Evolutionary conservation across 768 basidiomycete species (phyloP).

Genomic region (Lactarius hatsudake): DNA sequence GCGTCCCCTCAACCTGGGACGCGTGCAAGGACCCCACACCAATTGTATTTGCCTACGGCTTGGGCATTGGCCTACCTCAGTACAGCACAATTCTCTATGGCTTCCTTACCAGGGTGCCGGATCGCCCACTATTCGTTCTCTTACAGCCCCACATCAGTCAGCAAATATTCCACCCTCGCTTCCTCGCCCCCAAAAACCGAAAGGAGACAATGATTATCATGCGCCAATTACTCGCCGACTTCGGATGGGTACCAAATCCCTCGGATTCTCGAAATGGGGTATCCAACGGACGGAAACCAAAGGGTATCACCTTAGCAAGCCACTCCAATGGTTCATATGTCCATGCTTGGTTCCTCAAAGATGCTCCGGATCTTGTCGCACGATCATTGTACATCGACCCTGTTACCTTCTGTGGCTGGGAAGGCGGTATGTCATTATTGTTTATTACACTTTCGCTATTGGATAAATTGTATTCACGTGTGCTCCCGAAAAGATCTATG

Average conservation of each 20-base stretch:
- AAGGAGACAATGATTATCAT: conserved; percentile 56
- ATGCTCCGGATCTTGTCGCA: conserved; percentile 59
- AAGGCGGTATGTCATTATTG: conserved; percentile 63
- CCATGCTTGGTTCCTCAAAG: conserved; percentile 90
- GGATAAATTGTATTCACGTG: neutral
- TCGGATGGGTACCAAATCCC: conserved; percentile 58
- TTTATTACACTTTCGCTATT: neutral
- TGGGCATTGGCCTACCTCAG: conserved; percentile 79
- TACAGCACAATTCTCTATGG: conserved; percentile 61
- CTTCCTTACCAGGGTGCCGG: conserved; percentile 52
- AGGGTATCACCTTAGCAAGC: conserved; percentile 74
- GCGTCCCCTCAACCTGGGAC: conserved; percentile 67
- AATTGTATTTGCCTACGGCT: conserved; percentile 82
- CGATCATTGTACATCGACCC: conserved; percentile 92
- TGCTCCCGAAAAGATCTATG: conserved; percentile 63
- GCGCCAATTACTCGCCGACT: conserved; percentile 51
- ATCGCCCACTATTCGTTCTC: conserved; percentile 73
- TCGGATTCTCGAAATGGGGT: conserved; percentile 29
- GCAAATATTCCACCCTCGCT: conserved; percentile 72
- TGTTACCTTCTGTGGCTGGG: conserved; percentile 89
- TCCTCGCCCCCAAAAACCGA: conserved; percentile 67
- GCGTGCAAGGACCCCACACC: conserved; percentile 57
- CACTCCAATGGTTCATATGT: conserved; percentile 88
- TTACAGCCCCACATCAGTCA: conserved; percentile 88
- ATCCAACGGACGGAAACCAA: conserved; percentile 29